Evolutionary conservation across 2,329 filamentous ascomycete species (phyloP), one percentile per base, ranked within the genome.

Genomic region (Ascochyta rabiei): DNA sequence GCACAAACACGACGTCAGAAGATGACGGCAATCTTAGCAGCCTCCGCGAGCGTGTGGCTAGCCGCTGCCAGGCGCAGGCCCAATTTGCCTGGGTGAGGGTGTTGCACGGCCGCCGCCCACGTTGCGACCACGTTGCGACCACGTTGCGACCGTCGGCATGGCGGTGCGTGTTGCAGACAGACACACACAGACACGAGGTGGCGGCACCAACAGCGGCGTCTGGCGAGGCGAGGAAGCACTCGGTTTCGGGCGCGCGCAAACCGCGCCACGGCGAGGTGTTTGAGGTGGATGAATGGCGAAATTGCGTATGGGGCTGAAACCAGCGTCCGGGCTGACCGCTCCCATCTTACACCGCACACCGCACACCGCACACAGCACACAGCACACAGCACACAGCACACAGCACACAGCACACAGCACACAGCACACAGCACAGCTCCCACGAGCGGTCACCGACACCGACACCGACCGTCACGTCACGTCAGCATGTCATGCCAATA

Each of bases 291-390:
- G 43, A 52, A 60, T 63, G 64, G 66, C 59, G 69, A 73, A 65
- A 73, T 73, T 72, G 63, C 66, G 41, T 54, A 62, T 57, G 61
- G 64, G 60, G 53, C 54, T 69, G 65, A 71, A 73, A 72, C 62
- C 28, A 9, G 47, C 62, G 67, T 55, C 55, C 61, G 66, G 66
- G 68, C 63, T 41, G 60, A 43, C 53, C 41, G 47, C 57, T 59
- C 55, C 24, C 51, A 37, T 42, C 49, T 57, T 48, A 35, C 40
- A 33, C 15, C n/a, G 6, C 21, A 23, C 21, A 23, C 6, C 21
- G 6, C 21, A 4, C 4, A 23, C 21, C 21, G 21, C 6, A n/a
- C n/a, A n/a, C n/a, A n/a, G n/a, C n/a, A n/a, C n/a, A n/a, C n/a
- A n/a, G n/a, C n/a, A n/a, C n/a, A n/a, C n/a, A n/a, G n/a, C n/a